phyloP scores from a whole-genome alignment of 768 basidiomycete species.

The Mycena crocata region DNA sequence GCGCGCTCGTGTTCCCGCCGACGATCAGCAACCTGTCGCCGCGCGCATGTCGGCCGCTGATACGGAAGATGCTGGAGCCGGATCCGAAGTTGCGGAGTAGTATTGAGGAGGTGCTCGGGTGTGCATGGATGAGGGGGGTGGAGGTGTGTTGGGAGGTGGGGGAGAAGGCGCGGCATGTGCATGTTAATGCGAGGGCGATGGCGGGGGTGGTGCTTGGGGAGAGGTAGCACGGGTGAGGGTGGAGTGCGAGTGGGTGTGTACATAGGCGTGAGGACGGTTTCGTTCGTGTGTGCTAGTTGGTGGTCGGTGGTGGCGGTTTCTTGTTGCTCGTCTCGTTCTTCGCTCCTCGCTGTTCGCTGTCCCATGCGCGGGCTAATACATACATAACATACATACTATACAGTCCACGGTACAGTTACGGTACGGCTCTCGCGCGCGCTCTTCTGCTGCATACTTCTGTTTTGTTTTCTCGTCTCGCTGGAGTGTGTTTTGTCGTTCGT shows the following conservation, averaged over 20 bases:
- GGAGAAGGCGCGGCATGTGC: conserved; percentile 74
- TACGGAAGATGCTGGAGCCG: conserved; percentile 96
- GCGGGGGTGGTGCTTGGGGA: conserved; percentile 58
- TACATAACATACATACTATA: background rate
- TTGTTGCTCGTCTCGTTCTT: too few relatives aligned
- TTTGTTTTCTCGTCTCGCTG: too few relatives aligned
- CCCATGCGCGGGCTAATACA: background rate
- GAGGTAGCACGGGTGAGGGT: background rate
- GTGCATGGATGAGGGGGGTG: conserved; percentile 84
- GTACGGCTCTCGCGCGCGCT: too few relatives aligned
- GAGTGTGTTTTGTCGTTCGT: too few relatives aligned
- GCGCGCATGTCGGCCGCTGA: conserved; percentile 81
- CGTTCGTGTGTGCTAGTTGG: background rate
- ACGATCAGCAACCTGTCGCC: conserved; percentile 93
- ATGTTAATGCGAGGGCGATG: conserved; percentile 73
- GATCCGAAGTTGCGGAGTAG: conserved; percentile 80
- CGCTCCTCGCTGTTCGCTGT: too few relatives aligned
- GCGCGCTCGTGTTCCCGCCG: conserved; percentile 49
- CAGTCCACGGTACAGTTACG: too few relatives aligned
- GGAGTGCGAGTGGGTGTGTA: too few relatives aligned
- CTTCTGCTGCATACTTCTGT: too few relatives aligned
- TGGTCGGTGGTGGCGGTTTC: background rate
- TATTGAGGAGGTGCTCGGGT: conserved; percentile 84
- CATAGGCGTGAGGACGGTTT: too few relatives aligned
- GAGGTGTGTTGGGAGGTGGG: conserved; percentile 81